These are phyloP conservation scores for Coemansia sp. DNA, from an alignment of 192 early-diverging fungal genomes.

Conservation along the genomic window DNA sequence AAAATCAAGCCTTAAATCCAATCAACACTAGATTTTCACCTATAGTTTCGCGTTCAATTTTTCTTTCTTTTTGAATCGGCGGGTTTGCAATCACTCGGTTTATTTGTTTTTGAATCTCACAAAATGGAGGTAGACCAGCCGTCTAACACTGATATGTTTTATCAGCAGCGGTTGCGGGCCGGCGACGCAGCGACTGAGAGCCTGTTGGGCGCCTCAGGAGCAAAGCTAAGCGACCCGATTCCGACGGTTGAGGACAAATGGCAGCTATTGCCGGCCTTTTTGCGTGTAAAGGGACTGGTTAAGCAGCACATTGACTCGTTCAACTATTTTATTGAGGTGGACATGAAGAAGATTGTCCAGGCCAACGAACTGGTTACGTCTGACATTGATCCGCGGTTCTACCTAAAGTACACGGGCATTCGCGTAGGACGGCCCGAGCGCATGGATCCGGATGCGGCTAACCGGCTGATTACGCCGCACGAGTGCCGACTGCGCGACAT, in stretches of 20 bases:
- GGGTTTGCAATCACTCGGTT: neutral
- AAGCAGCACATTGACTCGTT: constrained; percentile 99
- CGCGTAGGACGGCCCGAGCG: constrained; percentile 80
- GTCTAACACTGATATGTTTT: constrained; percentile 3
- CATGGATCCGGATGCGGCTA: constrained; percentile 69
- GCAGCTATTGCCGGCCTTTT: constrained; percentile 94
- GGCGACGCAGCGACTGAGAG: constrained; percentile 21
- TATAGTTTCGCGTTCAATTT: no score
- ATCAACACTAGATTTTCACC: no score
- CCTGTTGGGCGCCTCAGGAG: constrained; percentile 18
- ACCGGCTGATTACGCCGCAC: constrained; percentile 82
- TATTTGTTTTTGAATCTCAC: neutral
- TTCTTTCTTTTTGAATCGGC: no score
- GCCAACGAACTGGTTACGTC: constrained; percentile 88
- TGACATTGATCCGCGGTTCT: constrained; percentile 93
- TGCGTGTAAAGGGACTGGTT: constrained; percentile 95
- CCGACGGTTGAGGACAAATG: constrained; percentile 84
- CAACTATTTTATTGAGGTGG: constrained; percentile 97
- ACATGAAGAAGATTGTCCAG: constrained; percentile 90
- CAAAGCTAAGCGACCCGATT: constrained; percentile 39
- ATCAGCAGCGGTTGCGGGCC: constrained; percentile 15
- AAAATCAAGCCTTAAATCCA: no score
- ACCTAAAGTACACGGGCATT: constrained; percentile 88
- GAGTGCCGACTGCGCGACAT: constrained; percentile 96
- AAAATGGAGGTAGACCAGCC: constrained; percentile 20